Base-by-base conservation (phyloP, 2,329 filamentous ascomycete genomes). In the Exserohilum rostratum region DNA sequence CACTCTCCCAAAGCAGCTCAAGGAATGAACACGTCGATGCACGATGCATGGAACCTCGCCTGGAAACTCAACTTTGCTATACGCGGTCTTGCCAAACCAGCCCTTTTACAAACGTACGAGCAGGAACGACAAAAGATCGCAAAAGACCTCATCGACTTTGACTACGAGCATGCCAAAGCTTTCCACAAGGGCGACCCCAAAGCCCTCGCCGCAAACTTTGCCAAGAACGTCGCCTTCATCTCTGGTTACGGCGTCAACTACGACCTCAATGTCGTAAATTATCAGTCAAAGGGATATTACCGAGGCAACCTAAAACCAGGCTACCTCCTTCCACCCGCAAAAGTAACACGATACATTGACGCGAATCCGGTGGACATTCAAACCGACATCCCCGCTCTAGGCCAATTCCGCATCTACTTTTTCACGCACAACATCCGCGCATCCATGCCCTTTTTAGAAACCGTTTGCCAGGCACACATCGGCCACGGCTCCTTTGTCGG, bases 301-400 rank as follows among this genome's bases (percentile, higher is more conserved):
- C 84, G 60, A 73, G 71, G 76, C 34, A 44, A 55, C 53, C 66
- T 83, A 0, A 73, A 66, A 22, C 73, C 77, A 6, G 77, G 77
- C 3, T 77, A 67, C 50, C 67, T 85, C 18, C 78, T 90, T 22
- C 83, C 86, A 3, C 89, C 89, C 2, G 87, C 87, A 35, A 89
- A 85, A 73, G 88, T 88, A 15, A 89, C 87, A 0, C 83, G 90
- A 25, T 91, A 88, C 68, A 83, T 91, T 46, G 90, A 93, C 73
- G 87, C 89, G 3, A 93, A 92, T 65, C 89, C 89, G 0, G 85
- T 93, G 37, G 87, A 92, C 63, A 78, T 92, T 25, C 88, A 93
- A 69, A 84, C 91, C 5, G 90, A 92, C 66, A 90, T 92, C 39
- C 90, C 90, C 1, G 84, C 91, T 74, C 78, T 92, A 5, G 87